These are phyloP conservation scores for Psilocybe cubensis DNA, from an alignment of 768 basidiomycete genomes.

Conservation along the genomic window DNA sequence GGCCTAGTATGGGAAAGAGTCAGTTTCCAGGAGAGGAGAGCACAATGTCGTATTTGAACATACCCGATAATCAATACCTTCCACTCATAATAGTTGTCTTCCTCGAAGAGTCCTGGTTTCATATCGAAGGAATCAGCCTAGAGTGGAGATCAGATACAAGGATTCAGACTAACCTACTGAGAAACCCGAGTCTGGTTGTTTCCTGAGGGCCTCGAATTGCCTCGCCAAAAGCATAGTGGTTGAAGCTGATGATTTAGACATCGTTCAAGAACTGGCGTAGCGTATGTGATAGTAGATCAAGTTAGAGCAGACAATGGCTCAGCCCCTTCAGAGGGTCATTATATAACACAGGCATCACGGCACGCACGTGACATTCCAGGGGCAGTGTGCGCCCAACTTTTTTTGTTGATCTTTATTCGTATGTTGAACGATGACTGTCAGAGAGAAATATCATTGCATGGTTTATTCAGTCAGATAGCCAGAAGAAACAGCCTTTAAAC, in stretches of 20 bases:
- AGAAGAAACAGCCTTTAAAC: no score
- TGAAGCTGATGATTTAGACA: conserved; percentile 50
- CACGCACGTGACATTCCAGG: conserved; percentile 17
- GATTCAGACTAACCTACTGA: conserved; percentile 71
- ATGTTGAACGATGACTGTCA: no score
- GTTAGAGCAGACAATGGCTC: conserved; percentile 24
- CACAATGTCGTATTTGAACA: conserved; percentile 23
- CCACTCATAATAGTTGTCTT: conserved; percentile 95
- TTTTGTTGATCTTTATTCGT: no score
- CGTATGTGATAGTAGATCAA: conserved; percentile 9
- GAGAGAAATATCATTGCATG: no score
- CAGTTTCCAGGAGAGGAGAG: background rate
- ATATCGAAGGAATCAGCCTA: conserved; percentile 28
- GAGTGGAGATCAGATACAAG: conserved; percentile 26
- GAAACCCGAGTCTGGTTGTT: conserved; percentile 94
- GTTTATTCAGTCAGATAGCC: no score
- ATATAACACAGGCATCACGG: conserved; percentile 15
- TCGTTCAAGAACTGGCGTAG: conserved; percentile 15
- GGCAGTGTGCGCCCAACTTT: background rate
- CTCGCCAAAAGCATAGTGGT: conserved; percentile 74
- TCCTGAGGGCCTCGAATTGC: conserved; percentile 85
- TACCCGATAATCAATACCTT: conserved; percentile 95
- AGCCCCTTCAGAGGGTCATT: conserved; percentile 8
- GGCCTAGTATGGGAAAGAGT: conserved; percentile 54
- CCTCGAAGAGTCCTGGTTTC: conserved; percentile 84